phyloP scores from a whole-genome alignment of 345 rosid species.

The Pistacia atlantica region DNA sequence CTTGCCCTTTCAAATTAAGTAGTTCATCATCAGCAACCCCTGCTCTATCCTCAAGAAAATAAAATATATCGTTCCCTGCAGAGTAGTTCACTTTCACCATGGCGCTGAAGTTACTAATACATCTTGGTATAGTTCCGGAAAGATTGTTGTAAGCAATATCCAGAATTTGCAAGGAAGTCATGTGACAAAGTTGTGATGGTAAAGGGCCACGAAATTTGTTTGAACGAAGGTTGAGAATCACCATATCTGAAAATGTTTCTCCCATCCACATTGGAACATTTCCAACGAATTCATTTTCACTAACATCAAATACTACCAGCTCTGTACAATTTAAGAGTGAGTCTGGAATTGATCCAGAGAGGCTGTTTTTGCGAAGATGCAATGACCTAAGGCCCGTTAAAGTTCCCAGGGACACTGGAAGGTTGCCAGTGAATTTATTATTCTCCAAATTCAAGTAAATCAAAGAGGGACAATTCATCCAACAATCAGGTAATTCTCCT shows the following conservation, averaged over 20 bases:
- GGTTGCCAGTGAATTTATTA: conserved; percentile 9
- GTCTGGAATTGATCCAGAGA: not conserved
- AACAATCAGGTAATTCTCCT: conserved; percentile 31
- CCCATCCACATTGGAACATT: conserved; percentile 9
- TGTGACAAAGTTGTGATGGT: not conserved
- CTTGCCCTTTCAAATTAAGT: not conserved
- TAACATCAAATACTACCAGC: not conserved
- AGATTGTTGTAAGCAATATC: conserved; percentile 21
- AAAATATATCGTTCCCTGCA: not conserved
- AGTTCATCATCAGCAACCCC: not conserved
- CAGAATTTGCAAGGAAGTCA: not conserved
- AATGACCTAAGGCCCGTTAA: not conserved
- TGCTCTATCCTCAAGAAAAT: not conserved
- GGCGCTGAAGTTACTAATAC: conserved; percentile 1
- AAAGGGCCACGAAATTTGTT: conserved; percentile 9
- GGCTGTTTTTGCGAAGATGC: not conserved
- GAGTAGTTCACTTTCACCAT: not conserved
- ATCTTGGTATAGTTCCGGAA: conserved; percentile 10
- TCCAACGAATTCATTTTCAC: conserved; percentile 8
- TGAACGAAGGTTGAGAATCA: not conserved
- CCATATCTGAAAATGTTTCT: not conserved
- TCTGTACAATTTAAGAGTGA: not conserved
- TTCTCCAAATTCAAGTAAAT: not conserved
- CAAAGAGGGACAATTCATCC: conserved; percentile 10
- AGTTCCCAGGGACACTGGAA: conserved; percentile 9